Evolutionary conservation across 495 filamentous ascomycete species (phyloP), one percentile per base, ranked within the genome.

Genomic region (Penicillium lagena): DNA sequence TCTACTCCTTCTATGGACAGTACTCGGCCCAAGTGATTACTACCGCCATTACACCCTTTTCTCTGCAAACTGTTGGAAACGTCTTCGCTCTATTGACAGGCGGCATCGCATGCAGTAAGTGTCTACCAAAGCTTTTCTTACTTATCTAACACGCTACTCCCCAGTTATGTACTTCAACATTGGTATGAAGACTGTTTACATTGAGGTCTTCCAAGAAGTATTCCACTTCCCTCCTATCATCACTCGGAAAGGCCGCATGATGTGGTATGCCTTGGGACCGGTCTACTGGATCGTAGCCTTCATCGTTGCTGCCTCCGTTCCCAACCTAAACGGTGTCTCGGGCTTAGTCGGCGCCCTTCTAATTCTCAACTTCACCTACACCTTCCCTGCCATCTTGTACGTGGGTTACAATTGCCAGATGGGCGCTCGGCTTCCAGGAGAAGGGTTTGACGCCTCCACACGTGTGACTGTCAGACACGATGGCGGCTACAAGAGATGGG

Each of bases 101-200:
- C 14, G 22, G 2, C 4, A 22, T 63, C 76, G 22, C 77, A 82
- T 48, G 77, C 77, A 10, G 70, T 48, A 22, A 22, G 22, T 22
- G 22, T 6, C 22, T 22, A 22, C 22, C 6, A 22, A 22, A 22
- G 2, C 22, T 22, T 22, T 22, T 22, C 22, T 22, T 22, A 22
- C 22, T 22, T 4, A 0, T 22, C 22, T 22, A 22, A 22, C 22
- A 22, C 22, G 22, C 35, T 45, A 45, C 51, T 7, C 10, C 14
- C 7, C 27, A 54, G 51, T 55, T 40, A 35, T 55, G 9, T 55
- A 55, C 59, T 77, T 76, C 55, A 83, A 83, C 47, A 78, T 82
- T 49, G 79, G 79, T 13, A 71, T 83, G 51, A 83, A 82, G 52
- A 75, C 79, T 15, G 59, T 80, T 29, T 83, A 83, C 56, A 51